Percentiles rank a stretch among this genome's conserved stretches.
Conservation (phyloP, 306 rosid species). For the Comarum palustre region DNA sequence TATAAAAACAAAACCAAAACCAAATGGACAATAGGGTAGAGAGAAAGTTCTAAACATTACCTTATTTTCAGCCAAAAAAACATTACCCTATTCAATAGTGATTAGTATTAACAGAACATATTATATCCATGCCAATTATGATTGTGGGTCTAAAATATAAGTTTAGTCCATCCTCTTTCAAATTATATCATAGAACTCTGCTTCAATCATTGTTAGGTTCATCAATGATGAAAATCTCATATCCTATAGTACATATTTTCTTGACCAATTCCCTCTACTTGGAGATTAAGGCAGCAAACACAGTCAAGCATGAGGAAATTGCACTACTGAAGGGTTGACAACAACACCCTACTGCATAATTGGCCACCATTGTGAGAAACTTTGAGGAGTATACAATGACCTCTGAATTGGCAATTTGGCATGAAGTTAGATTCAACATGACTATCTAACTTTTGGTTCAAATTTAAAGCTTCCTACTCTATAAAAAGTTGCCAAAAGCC, state of each 20-base stretch:
- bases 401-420: constrained; percentile 31
- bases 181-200: constrained; percentile 12
- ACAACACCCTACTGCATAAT: not conserved
- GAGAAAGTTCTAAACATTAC: constrained; percentile 21
- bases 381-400: constrained; percentile 1
- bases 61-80: no score
- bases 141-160: not conserved
- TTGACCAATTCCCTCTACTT: not conserved
- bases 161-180: not conserved
- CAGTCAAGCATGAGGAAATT: constrained; percentile 25
- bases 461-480: constrained; percentile 14
- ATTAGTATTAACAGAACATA: not conserved
- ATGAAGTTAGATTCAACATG: not conserved
- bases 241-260: constrained; percentile 1
- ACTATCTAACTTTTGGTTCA: constrained; percentile 21
- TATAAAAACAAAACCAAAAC: constrained; percentile 31
- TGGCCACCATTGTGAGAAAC: not conserved
- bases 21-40: constrained; percentile 36
- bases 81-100: no score
- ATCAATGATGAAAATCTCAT: constrained; percentile 6
- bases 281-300: not conserved
- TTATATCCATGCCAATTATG: not conserved
- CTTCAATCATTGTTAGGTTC: constrained; percentile 21
- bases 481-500: constrained; percentile 19
- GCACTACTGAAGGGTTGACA: not conserved